These are phyloP conservation scores for Sarocladium oryzae DNA, from an alignment of 2,329 filamentous ascomycete genomes.

Conservation along the genomic window DNA sequence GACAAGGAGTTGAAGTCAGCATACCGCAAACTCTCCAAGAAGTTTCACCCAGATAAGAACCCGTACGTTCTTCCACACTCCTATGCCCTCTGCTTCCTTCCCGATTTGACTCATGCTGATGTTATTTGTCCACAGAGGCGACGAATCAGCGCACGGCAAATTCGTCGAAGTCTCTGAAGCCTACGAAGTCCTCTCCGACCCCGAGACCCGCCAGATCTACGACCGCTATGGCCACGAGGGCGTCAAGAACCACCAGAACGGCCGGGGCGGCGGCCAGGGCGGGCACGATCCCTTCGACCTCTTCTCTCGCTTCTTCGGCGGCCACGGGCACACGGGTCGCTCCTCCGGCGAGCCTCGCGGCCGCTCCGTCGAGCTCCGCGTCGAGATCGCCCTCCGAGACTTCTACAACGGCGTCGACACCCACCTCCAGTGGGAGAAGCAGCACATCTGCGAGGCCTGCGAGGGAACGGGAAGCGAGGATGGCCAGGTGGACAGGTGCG, in stretches of 20 bases:
- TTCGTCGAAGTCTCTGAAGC: slow-evolving; percentile 93
- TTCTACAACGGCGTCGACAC: slow-evolving; percentile 88
- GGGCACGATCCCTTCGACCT: slow-evolving; percentile 95
- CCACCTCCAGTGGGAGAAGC: slow-evolving; percentile 87
- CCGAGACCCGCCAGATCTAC: slow-evolving; percentile 80
- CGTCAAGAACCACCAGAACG: slow-evolving; percentile 72
- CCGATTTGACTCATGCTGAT: slow-evolving; percentile 3
- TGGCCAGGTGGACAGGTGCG: slow-evolving; percentile 74
- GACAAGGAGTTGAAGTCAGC: slow-evolving; percentile 90
- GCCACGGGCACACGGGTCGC: slow-evolving; percentile 74
- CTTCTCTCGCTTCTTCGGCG: slow-evolving; percentile 95
- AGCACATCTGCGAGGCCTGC: slow-evolving; percentile 88
- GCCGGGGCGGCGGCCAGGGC: slow-evolving; percentile 51
- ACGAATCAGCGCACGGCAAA: slow-evolving; percentile 75
- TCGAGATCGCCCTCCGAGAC: slow-evolving; percentile 73
- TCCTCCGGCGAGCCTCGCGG: slow-evolving; percentile 70
- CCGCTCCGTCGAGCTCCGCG: slow-evolving; percentile 80
- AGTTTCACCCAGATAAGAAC: slow-evolving; percentile 97
- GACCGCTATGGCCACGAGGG: slow-evolving; percentile 92
- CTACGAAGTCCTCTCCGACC: slow-evolving; percentile 82
- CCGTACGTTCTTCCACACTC: slow-evolving; percentile 53
- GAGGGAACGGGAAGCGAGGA: slow-evolving; percentile 81
- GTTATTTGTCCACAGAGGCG: slow-evolving; percentile 33
- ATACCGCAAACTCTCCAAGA: slow-evolving; percentile 87
- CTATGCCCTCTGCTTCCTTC: not conserved